Conservation (phyloP, 2,329 filamentous ascomycete genomes). For the Sphaceloma murrayae region DNA sequence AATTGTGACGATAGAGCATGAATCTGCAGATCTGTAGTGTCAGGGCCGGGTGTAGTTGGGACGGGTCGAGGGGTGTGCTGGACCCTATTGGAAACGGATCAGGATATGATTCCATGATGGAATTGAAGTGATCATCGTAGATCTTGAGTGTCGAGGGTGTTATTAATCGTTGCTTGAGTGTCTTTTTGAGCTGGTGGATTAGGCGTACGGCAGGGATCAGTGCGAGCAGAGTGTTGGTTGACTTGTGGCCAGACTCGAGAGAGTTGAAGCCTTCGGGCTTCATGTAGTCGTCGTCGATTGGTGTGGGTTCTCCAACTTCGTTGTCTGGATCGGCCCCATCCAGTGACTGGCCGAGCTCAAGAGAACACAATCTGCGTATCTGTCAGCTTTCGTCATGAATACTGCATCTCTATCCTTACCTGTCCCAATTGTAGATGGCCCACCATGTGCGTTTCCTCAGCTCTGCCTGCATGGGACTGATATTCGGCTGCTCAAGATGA, state of each 20-base stretch:
- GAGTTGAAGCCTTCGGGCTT: constrained; percentile 41
- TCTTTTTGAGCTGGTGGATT: constrained; percentile 62
- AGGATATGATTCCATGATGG: constrained; percentile 67
- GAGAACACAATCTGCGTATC: constrained; percentile 51
- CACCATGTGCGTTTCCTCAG: constrained; percentile 88
- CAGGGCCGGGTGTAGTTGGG: constrained; percentile 63
- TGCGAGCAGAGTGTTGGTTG: constrained; percentile 63
- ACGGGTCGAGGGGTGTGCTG: constrained; percentile 59
- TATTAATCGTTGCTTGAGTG: constrained; percentile 58
- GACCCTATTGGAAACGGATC: constrained; percentile 60
- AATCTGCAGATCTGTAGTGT: constrained; percentile 77
- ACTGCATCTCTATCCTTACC: constrained; percentile 36
- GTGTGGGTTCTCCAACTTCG: constrained; percentile 68
- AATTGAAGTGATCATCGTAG: constrained; percentile 71
- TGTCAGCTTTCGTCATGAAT: not conserved
- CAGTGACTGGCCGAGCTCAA: constrained; percentile 72
- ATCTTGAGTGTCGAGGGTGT: constrained; percentile 58
- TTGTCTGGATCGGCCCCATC: constrained; percentile 83
- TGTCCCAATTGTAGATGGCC: constrained; percentile 83
- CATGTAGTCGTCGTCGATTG: constrained; percentile 71
- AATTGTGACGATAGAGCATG: constrained; percentile 78
- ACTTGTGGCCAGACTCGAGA: constrained; percentile 33
- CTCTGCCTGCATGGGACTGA: constrained; percentile 68
- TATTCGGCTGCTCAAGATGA: constrained; percentile 63
- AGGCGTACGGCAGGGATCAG: constrained; percentile 74